phyloP scores from a whole-genome alignment of 108 stramenopile species.

The Nitzschia sp. region DNA sequence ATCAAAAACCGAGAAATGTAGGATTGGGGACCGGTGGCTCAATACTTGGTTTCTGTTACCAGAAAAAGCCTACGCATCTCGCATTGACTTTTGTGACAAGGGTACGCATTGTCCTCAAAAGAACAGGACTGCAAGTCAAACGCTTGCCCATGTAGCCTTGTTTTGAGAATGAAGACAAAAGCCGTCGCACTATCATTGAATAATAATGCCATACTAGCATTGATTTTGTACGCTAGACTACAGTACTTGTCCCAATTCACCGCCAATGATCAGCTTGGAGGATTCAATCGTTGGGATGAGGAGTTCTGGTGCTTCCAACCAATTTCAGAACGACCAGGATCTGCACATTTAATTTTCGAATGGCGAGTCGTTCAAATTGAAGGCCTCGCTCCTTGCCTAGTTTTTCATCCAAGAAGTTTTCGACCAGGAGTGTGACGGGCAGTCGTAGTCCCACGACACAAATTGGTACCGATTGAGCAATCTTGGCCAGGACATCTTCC shows the following conservation, averaged over 20 bases:
- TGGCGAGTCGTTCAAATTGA: conserved; percentile 16
- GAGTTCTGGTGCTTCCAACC: too few relatives aligned
- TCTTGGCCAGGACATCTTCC: conserved; percentile 34
- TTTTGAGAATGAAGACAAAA: too few relatives aligned
- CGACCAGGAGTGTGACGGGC: conserved; percentile 27
- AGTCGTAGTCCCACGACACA: conserved; percentile 42
- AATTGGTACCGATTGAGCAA: conserved; percentile 10
- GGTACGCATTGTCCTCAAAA: neutral
- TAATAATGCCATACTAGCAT: too few relatives aligned
- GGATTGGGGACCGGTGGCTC: neutral
- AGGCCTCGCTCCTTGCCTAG: neutral
- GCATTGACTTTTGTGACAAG: neutral
- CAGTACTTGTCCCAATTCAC: neutral
- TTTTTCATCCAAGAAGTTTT: conserved; percentile 11
- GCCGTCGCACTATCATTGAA: too few relatives aligned
- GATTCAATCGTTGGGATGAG: too few relatives aligned
- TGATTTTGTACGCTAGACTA: neutral
- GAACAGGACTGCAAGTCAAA: too few relatives aligned
- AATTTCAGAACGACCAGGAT: conserved; percentile 33
- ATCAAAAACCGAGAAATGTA: too few relatives aligned
- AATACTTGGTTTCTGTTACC: neutral
- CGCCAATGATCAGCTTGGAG: too few relatives aligned
- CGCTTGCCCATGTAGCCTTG: too few relatives aligned
- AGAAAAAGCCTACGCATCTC: neutral
- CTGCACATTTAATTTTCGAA: conserved; percentile 41